Conservation (phyloP, 129 eudicot species). For the Tagetes patula region DNA sequence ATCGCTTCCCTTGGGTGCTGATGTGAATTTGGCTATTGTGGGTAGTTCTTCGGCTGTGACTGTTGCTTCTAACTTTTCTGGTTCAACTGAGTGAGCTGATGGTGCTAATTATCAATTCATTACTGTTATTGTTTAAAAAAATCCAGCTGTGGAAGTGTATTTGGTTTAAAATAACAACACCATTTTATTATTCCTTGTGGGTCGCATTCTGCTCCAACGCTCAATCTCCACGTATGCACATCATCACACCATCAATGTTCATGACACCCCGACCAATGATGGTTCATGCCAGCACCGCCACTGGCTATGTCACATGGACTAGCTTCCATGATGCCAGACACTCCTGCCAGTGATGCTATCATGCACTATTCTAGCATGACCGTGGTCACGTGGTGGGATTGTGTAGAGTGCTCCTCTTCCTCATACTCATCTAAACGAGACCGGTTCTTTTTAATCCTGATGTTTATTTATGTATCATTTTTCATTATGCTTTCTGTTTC, state of each 20-base stretch:
- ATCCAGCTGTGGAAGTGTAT: no score
- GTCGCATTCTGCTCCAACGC: background rate
- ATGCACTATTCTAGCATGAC: background rate
- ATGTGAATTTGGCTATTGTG: no score
- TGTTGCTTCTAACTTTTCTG: no score
- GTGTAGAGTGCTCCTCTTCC: background rate
- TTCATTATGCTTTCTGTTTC: background rate
- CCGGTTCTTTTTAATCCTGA: background rate
- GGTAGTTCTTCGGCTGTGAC: no score
- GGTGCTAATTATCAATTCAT: no score
- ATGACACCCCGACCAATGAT: background rate
- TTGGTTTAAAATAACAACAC: no score
- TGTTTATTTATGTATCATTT: constrained; percentile 8
- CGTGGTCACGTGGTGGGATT: background rate
- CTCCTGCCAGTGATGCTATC: background rate
- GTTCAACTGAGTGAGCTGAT: no score
- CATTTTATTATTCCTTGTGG: background rate
- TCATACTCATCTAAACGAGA: constrained; percentile 9
- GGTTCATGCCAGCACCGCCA: background rate
- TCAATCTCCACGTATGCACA: constrained; percentile 5
- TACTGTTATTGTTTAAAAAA: no score
- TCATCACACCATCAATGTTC: background rate
- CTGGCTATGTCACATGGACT: background rate
- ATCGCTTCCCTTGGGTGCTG: no score
- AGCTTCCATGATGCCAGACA: background rate